Conservation (phyloP, 441 rosid species). For the Monsonia emarginata region DNA sequence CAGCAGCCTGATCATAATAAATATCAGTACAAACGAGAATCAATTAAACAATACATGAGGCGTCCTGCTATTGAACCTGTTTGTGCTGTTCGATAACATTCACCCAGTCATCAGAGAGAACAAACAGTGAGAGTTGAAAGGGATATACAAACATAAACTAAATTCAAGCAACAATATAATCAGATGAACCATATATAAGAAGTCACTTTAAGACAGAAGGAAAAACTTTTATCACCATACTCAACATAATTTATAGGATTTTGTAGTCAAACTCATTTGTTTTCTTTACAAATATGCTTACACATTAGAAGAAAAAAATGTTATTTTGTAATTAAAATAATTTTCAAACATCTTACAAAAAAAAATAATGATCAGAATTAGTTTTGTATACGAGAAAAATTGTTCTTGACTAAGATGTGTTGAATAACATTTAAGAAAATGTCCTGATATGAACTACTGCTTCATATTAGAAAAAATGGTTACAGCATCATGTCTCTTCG, state of each 20-base stretch:
- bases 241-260: neutral
- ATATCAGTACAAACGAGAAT: neutral
- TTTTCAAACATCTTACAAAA: no score
- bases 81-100: neutral
- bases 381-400: no score
- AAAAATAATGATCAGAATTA: no score
- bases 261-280: neutral
- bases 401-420: no score
- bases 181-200: no score
- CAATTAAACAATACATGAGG: neutral
- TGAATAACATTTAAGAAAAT: no score
- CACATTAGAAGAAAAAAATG: neutral
- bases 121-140: no score
- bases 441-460: no score
- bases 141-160: neutral
- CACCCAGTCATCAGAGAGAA: neutral
- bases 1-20: neutral
- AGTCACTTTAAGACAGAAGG: no score
- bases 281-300: neutral
- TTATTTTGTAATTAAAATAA: no score
- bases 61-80: neutral
- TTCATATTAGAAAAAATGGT: no score
- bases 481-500: no score
- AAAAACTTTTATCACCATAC: neutral
- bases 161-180: neutral